Evolutionary conservation across 176 grass and related monocot species (phyloP), one percentile per base, ranked within the genome.

Genomic region (Tillandsia leiboldiana): DNA sequence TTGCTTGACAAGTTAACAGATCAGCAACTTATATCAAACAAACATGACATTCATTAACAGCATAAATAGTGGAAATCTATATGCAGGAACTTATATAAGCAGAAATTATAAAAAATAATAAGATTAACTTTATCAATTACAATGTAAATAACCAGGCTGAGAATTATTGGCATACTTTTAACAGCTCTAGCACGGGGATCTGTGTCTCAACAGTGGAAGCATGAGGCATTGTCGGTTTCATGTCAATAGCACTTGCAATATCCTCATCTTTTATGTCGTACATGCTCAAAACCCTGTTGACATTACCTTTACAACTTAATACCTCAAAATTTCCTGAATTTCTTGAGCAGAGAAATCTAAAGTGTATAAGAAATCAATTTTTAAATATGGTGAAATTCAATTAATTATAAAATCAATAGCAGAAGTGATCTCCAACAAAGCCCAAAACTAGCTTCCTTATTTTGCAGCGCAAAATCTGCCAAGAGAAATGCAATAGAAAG

Each of bases 241-340:
- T 57, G 49, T 68, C 81, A 77, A 83, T 58, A 63, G 79, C 72
- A 70, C 77, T 75, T 81, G 71, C 85, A 79, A 76, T 72, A 77
- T 92, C 83, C 51, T 83, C 83, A 69, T 90, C 89, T 33, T 87
- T 90, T 54, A 88, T 76, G 53, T 80, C 83, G 24, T 88, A 89
- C 83, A 96, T 89, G 79, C 86, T 80, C 77, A 96, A 81, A 81
- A 92, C 79, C 89, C 93, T 96, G 89, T 29, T 8, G 18, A 58
- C 4, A 58, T 15, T 1, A 58, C 18, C 54, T 18, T 18, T 58
- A 18, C n/a, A 58, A 42, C 33, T 58, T 58, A 58, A 58, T 15
- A 58, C 9, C 54, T 15, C 18, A n/a, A 18, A 15, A 15, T 13
- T 8, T n/a, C 12, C 54, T 18, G 8, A 58, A 58, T n/a, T n/a